phyloP scores from a whole-genome alignment of 2,329 filamentous ascomycete genomes.

The Lasiodiplodia gonubiensis region DNA sequence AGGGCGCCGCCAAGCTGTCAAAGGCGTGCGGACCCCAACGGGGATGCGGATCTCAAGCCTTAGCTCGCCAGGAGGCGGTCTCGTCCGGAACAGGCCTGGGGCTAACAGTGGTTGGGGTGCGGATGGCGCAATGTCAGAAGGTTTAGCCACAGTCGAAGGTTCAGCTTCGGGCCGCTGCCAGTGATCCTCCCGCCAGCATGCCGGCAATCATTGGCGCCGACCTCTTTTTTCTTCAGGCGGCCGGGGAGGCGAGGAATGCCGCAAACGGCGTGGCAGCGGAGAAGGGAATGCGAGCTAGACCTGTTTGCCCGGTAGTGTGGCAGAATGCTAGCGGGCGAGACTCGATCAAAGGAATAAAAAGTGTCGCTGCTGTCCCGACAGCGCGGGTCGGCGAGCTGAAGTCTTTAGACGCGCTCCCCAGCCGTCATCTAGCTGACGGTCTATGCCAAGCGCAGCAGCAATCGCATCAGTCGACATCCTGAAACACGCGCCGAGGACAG shows the following conservation, averaged over 20 bases:
- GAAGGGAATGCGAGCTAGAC: slow-evolving; percentile 25
- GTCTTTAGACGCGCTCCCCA: background rate
- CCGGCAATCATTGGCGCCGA: slow-evolving; percentile 16
- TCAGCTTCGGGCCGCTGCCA: slow-evolving; percentile 21
- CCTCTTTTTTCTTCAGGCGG: slow-evolving; percentile 25
- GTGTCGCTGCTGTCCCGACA: background rate
- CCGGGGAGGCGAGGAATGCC: slow-evolving; percentile 24
- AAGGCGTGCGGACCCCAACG: background rate
- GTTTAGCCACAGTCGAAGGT: slow-evolving; percentile 21
- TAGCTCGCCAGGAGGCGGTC: slow-evolving; percentile 18
- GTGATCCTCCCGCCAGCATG: slow-evolving; percentile 24
- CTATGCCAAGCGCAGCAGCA: slow-evolving; percentile 23
- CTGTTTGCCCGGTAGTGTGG: background rate
- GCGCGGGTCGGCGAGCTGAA: background rate
- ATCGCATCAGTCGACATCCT: slow-evolving; percentile 5
- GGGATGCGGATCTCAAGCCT: background rate
- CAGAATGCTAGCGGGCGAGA: slow-evolving; percentile 2
- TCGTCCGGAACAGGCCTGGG: slow-evolving; percentile 13
- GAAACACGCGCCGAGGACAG: slow-evolving; percentile 16
- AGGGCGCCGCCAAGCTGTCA: slow-evolving; percentile 11
- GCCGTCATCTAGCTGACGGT: background rate
- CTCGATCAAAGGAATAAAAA: slow-evolving; percentile 25
- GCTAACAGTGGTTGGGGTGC: slow-evolving; percentile 7
- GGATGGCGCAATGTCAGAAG: slow-evolving; percentile 21
- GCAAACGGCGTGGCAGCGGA: slow-evolving; percentile 29